Conservation (phyloP, 2,329 filamentous ascomycete species). For the Calonectria honghensis region DNA sequence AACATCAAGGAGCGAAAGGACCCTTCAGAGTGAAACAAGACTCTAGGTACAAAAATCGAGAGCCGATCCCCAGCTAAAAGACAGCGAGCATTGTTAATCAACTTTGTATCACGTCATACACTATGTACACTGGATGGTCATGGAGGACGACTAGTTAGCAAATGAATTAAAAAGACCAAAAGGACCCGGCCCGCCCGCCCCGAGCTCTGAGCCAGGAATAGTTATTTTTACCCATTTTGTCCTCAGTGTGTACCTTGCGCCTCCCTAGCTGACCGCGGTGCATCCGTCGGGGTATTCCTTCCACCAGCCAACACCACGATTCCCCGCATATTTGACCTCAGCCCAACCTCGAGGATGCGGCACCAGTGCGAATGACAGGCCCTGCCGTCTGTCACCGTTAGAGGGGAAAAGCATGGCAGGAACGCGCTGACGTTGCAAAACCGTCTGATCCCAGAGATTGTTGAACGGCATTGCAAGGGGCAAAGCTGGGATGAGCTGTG, state of each 20-base stretch:
- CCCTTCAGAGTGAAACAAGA: slow-evolving; percentile 20
- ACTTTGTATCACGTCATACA: slow-evolving; percentile 9
- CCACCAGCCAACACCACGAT: not conserved
- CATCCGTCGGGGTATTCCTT: not conserved
- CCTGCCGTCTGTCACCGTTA: not conserved
- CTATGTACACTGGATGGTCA: not conserved
- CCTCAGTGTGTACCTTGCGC: not conserved
- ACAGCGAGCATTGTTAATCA: not conserved
- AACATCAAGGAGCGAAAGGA: not conserved
- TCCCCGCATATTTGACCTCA: slow-evolving; percentile 14
- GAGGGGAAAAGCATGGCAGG: not conserved
- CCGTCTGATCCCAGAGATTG: not conserved
- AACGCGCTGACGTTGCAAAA: slow-evolving; percentile 17
- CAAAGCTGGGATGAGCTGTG: not conserved
- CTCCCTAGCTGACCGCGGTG: not conserved
- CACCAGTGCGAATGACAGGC: not conserved
- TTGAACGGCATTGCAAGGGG: not conserved
- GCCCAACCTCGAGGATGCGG: not conserved
- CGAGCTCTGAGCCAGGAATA: not conserved
- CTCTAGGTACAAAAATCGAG: not conserved
- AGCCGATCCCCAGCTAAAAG: not conserved
- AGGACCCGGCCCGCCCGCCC: not conserved
- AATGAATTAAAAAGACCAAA: not conserved
- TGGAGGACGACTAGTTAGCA: not conserved
- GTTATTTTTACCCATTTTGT: not conserved